Evolutionary conservation across 116 monocot species (phyloP).

Genomic region (Thalassia testudinum): DNA sequence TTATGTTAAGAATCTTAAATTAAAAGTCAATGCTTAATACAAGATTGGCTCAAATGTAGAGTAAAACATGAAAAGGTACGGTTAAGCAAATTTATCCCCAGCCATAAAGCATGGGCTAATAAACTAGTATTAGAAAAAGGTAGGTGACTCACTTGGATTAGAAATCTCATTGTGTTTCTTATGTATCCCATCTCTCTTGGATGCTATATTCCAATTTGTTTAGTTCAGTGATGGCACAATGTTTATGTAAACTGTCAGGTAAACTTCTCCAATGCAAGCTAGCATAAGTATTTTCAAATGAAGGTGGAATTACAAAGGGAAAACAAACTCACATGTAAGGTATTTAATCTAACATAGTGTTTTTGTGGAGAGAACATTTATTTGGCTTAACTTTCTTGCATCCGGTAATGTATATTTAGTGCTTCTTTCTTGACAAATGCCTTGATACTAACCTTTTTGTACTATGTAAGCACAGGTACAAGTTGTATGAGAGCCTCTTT

Average conservation of each 20-base stretch:
- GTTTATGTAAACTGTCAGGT: constrained; percentile 8
- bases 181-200: constrained; percentile 58
- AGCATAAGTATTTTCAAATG: background rate
- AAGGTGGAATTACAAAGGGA: background rate
- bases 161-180: constrained; percentile 50
- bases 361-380: constrained; percentile 45
- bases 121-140: too few species aligned
- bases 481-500: constrained; percentile 81
- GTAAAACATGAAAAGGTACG: too few species aligned
- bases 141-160: constrained; percentile 29
- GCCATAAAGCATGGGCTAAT: too few species aligned
- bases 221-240: constrained; percentile 78
- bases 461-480: constrained; percentile 75
- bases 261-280: background rate
- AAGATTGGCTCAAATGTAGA: too few species aligned
- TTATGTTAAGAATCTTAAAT: too few species aligned
- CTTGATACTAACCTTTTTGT: constrained; percentile 78
- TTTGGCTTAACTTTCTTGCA: constrained; percentile 56
- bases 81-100: too few species aligned
- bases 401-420: constrained; percentile 31
- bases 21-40: too few species aligned
- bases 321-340: constrained; percentile 62
- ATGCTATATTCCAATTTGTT: constrained; percentile 91
- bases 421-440: constrained; percentile 72
- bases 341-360: constrained; percentile 71